phyloP scores from a whole-genome alignment of 2,329 filamentous ascomycete species.

The Cordyceps sp. region DNA sequence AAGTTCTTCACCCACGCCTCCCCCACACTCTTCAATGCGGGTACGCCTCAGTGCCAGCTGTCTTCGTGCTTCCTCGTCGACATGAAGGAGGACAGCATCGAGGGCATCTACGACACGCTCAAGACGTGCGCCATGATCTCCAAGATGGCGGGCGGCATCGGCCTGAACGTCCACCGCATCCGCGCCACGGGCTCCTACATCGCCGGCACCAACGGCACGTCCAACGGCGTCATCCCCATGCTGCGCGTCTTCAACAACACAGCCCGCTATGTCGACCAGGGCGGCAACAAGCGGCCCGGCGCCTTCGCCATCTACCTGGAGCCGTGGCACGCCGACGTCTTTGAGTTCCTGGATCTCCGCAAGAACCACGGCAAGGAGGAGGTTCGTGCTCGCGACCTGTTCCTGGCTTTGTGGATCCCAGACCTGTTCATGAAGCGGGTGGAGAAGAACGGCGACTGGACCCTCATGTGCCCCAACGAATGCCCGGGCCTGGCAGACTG shows the following conservation, averaged over 20 bases:
- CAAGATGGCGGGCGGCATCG: conserved; percentile 97
- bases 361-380: conserved; percentile 99
- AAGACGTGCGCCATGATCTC: conserved; percentile 99
- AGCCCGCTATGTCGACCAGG: conserved; percentile 94
- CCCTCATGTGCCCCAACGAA: conserved; percentile 95
- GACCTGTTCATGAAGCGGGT: conserved; percentile 99
- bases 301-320: conserved; percentile 98
- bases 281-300: conserved; percentile 96
- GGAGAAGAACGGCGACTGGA: conserved; percentile 93
- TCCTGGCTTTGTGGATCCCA: conserved; percentile 95
- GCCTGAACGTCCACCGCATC: conserved; percentile 90
- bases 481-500: conserved; percentile 89
- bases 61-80: conserved; percentile 98
- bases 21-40: conserved; percentile 94
- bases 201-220: conserved; percentile 92
- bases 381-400: conserved; percentile 87
- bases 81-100: conserved; percentile 99
- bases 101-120: conserved; percentile 96
- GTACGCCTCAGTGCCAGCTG: conserved; percentile 84
- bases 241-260: conserved; percentile 99
- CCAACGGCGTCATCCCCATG: conserved; percentile 95
- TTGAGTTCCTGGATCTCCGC: conserved; percentile 90
- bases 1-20: conserved; percentile 98
- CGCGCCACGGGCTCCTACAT: conserved; percentile 97
- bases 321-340: conserved; percentile 96